Percentiles rank a stretch among this genome's conserved stretches.
phyloP scores from a whole-genome alignment of 2,329 filamentous ascomycete species.

The Bipolaris oryzae region DNA sequence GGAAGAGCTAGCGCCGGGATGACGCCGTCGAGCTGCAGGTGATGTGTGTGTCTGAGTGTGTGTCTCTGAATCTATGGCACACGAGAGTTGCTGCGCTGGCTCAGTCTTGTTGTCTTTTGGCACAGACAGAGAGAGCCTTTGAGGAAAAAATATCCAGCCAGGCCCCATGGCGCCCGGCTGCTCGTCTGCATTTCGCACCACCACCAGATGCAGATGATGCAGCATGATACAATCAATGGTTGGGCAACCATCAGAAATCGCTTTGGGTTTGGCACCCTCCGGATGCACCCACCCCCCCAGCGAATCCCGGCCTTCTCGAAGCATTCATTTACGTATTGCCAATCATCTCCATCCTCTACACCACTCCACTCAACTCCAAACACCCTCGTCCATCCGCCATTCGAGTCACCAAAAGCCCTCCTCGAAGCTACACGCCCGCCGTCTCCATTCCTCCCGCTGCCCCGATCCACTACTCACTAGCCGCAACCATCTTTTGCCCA shows the following conservation, averaged over 20 bases:
- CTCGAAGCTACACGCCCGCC: conserved; percentile 3
- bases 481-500: conserved; percentile 4
- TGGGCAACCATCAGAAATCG: conserved; percentile 17
- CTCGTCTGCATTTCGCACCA: conserved; percentile 1
- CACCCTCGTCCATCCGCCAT: conserved; percentile 8
- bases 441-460: conserved; percentile 2
- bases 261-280: conserved; percentile 14
- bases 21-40: conserved; percentile 32
- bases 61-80: too few species aligned
- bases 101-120: too few species aligned
- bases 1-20: conserved; percentile 30
- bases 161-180: conserved; percentile 11
- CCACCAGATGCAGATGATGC: conserved; percentile 4
- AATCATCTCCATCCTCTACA: conserved; percentile 23
- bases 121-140: not conserved
- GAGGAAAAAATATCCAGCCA: not conserved
- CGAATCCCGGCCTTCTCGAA: conserved; percentile 30
- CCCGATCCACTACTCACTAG: conserved; percentile 18
- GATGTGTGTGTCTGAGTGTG: conserved; percentile 8
- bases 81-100: too few species aligned
- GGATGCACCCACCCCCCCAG: conserved; percentile 1
- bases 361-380: conserved; percentile 13
- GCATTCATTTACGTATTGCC: conserved; percentile 42
- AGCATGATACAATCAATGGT: conserved; percentile 2
- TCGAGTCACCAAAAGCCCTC: not conserved